Base-by-base conservation (phyloP, 257 asterid genomes). In the Thymus quinquecostatus region DNA sequence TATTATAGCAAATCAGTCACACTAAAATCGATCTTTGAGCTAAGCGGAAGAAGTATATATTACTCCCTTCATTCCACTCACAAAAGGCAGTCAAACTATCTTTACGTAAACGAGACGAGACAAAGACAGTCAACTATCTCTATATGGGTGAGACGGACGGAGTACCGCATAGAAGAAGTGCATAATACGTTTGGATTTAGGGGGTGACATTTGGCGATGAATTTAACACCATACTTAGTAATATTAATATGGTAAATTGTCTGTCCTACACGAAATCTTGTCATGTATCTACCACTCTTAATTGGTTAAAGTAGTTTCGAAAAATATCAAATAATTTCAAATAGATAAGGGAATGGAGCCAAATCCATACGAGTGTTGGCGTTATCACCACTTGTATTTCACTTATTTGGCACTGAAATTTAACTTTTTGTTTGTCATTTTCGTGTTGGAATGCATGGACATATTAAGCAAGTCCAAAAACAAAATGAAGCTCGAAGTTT, bases 331-430 rank as follows among this genome's bases (percentile, higher is more conserved):
- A 9, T 9, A 67, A 30, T 21, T 57, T 45, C 14, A 57, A 44
- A 43, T 2, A 29, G 29, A 32, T 28, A 70, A 58, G 10, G 68
- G 60, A 48, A 58, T 59, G 75, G 41, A 60, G 68, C 68, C 75
- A 60, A 70, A 32, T 47, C 9, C 55, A 44, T 13, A 11, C 7
- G 63, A 30, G 54, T 21, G 30, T 55, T 69, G 64, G 60, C 44
- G 38, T 41, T 69, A 50, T 67, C 72, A 21, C 51, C 36, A 51
- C 21, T 36, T 67, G 62, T 50, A 14, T 38, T 13, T 36, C 9
- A 34, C 8, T 12, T 13, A 11, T n/a, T 60, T 61, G 51, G 67
- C 14, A 61, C 33, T 21, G 27, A 30, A 33, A 50, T 38, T 9
- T 33, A 34, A 6, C 21, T 33, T 33, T 34, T 3, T 4, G 14